Percentiles rank a stretch among this genome's conserved stretches.
phyloP scores from a whole-genome alignment of 768 basidiomycete species.

The Termitomyces titanicus region DNA sequence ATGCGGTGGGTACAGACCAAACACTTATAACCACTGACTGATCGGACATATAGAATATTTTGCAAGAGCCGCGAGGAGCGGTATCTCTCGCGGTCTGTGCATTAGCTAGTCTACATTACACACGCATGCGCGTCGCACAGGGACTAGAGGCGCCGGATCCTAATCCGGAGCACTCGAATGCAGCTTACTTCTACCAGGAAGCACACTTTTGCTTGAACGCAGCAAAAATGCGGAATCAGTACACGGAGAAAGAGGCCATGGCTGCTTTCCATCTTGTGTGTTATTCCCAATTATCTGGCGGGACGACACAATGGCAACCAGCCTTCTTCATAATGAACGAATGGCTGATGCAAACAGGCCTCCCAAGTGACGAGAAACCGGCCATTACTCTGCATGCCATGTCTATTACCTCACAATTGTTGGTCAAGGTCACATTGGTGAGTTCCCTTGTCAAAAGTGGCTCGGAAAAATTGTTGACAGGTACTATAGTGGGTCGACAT shows the following conservation, averaged over 20 bases:
- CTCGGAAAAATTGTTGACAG: conserved; percentile 13
- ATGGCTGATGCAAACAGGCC: conserved; percentile 68
- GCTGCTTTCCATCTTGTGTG: conserved; percentile 77
- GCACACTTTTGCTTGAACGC: conserved; percentile 59
- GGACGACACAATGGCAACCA: conserved; percentile 63
- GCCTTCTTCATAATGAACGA: conserved; percentile 71
- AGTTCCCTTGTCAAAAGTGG: conserved; percentile 25
- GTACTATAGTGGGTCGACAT: conserved; percentile 70
- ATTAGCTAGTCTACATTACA: conserved; percentile 68
- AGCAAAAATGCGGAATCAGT: conserved; percentile 48
- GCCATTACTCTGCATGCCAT: conserved; percentile 54
- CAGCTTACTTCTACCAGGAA: conserved; percentile 64
- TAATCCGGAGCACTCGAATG: conserved; percentile 52
- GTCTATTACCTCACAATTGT: conserved; percentile 48
- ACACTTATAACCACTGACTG: conserved; percentile 7
- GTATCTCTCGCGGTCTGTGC: conserved; percentile 74
- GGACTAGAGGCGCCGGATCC: conserved; percentile 55
- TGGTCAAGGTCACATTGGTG: conserved; percentile 72
- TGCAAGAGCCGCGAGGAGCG: conserved; percentile 65
- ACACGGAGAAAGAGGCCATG: conserved; percentile 67
- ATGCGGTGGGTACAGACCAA: conserved; percentile 45
- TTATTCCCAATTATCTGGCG: conserved; percentile 69
- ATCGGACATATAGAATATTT: conserved; percentile 38
- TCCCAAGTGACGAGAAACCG: conserved; percentile 63
- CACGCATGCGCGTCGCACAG: conserved; percentile 55